Base-by-base conservation (phyloP, 257 asterid species). In the Plantago elongata region DNA sequence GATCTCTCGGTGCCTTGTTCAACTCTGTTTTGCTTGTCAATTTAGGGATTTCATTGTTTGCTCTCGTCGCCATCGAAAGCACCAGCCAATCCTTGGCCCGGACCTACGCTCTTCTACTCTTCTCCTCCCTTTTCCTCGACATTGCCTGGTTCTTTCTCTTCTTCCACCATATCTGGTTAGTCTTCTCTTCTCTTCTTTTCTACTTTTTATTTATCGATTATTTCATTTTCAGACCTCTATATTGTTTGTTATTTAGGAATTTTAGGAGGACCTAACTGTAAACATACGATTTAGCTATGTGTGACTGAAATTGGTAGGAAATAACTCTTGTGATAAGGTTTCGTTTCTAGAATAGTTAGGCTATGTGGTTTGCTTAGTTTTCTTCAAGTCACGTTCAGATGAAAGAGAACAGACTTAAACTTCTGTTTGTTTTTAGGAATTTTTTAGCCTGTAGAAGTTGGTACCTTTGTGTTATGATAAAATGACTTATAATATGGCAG, bases 21-120 rank as follows among this genome's bases (percentile, higher is more conserved):
- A 90, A 72, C 68, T 96, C 90, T 3, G 88, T 88, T 5, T 73
- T 81, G 79, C 79, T 90, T 61, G 80, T 78, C 37, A 72, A 84
- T 84, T 77, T 88, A 79, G 95, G 76, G 55, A 72, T 87, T 70
- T 82, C 90, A 0, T 69, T 90, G 72, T 90, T 90, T 68, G 98
- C 98, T 7, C 82, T 91, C 61, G 90, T 91, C 57, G 96, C 98
- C 65, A 83, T 91, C 17, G 96, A 86, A 78, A 91, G 96, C 80
- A 82, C 90, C 86, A 88, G 88, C 70, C 92, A 91, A 81, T 84
- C 77, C 75, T 94, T 91, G 51, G 95, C 95, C 15, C 75, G 96
- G 61, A 88, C 98, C 5, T 91, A 91, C 60, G 96, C 92, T 9
- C 69, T 84, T 55, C 95, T 90, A 64, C 88, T 90, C 56, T 79